phyloP scores from a whole-genome alignment of 2,329 filamentous ascomycete genomes.

The Coniochaeta sp. region DNA sequence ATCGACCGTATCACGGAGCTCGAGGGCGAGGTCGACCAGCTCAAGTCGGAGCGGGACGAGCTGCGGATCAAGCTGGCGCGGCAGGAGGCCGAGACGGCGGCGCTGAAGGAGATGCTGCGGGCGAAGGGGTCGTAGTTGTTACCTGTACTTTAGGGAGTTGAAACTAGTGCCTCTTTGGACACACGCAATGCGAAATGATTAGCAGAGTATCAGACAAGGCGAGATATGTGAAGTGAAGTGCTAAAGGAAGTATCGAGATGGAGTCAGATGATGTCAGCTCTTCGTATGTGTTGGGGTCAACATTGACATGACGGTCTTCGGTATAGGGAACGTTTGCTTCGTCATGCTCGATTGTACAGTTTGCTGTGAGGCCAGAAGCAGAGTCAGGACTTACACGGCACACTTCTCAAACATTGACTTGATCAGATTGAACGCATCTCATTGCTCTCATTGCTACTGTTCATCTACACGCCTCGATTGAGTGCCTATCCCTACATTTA shows the following conservation, averaged over 20 bases:
- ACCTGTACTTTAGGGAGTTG: not conserved
- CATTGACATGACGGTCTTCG: not conserved
- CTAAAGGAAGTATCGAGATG: not conserved
- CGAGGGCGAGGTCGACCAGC: slow-evolving; percentile 43
- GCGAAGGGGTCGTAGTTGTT: not conserved
- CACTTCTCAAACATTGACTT: not conserved
- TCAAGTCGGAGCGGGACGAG: slow-evolving; percentile 48
- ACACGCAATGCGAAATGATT: not conserved
- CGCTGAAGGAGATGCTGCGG: slow-evolving; percentile 37
- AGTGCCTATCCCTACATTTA: not conserved
- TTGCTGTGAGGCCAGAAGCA: not conserved
- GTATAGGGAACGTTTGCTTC: slow-evolving; percentile 1
- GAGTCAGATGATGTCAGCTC: slow-evolving; percentile 3
- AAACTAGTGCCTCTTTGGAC: not conserved
- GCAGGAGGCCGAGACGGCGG: slow-evolving; percentile 51
- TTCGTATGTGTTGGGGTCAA: not conserved
- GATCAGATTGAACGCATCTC: not conserved
- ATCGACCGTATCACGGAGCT: slow-evolving; percentile 51
- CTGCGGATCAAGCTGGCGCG: slow-evolving; percentile 47
- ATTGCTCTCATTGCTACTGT: not conserved
- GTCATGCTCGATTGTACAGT: not conserved
- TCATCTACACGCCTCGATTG: not conserved
- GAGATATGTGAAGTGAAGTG: not conserved
- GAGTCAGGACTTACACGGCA: not conserved
- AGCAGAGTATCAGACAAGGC: not conserved